Evolutionary conservation across 1,139 yeast genomes (phyloP), one percentile per base, ranked within the genome.

Genomic region (Yamadazyma buinensis): DNA sequence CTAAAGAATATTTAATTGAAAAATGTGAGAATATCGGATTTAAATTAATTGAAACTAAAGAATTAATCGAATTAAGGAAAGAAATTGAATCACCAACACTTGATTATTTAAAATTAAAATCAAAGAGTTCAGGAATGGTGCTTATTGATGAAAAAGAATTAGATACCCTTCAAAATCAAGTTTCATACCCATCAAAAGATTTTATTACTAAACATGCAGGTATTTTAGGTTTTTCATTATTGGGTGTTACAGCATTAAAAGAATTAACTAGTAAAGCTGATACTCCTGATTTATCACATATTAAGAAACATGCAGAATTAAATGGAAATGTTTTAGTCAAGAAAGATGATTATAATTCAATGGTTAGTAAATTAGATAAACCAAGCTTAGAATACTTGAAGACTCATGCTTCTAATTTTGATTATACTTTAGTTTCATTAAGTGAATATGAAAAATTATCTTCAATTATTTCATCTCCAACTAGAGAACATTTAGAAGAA

Each of bases 401-500:
- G 31, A 37, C 43, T 1, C 55, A 57, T 32, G 57, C 58, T 2
- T 21, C 40, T 3, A 37, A 39, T 8, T 24, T 32, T 12, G 48
- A 51, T 13, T 41, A 46, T 26, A 48, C 53, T 0, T 26, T 60
- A 25, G 47, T 64, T 4, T 39, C 56, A 9, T 43, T 43, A 20
- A 46, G 40, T 2, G 60, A 59, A 18, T 55, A 54, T 30, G 47
- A 50, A 4, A 52, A 56, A 15, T 46, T 65, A 23, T 53, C 55
- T 0, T 49, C 55, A 11, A 46, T 56, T 26, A 51, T 55, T 18
- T 43, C 58, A 7, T 42, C 60, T 5, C 72, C 72, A n/a, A 47
- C 65, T 1, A 46, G 57, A 27, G 66, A 61, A 26, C 65, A 62
- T 30, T 46, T 67, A 21, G 56, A 54, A 30, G 58, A 53, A 15